Evolutionary conservation across 805 yeast genomes (phyloP), one percentile per base, ranked within the genome.

Genomic region (Schizosaccharomyces cryophilus): DNA sequence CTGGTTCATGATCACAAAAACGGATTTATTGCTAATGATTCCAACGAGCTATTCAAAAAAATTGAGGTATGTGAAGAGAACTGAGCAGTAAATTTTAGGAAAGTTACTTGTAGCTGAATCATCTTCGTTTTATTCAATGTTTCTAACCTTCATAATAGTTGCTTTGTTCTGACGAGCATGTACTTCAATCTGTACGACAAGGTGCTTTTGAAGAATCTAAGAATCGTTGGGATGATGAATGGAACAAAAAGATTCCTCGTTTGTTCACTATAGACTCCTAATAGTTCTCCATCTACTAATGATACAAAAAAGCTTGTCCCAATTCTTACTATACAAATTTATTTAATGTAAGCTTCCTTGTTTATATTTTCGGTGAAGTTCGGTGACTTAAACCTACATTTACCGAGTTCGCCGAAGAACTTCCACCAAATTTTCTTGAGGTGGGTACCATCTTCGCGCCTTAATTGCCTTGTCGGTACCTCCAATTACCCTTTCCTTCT

Each of bases 161-260:
- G n/a, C 66, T 72, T 11, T 65, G 73, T 40, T 63, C 68, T 29
- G 67, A 75, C 21, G 64, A 65, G 2, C 62, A 63, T 47, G 62
- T 67, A 40, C 70, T 77, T 58, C 63, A 66, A 0, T 73, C 64
- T 1, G 66, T 90, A 54, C 81, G 78, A 65, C 64, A 67, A 9
- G 95, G 95, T 15, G 97, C 96, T 0, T 19, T 82, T 60, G 62
- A 66, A n/a, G 95, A 89, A 71, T 80, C 94, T 61, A 64, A 73
- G 54, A 68, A 71, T 30, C 77, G 85, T 61, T 90, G 97, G 97
- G 79, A 80, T 54, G 71, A 75, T 13, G 85, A 83, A 67, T 90
- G 97, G 97, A 72, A 73, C 31, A 63, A 64, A 2, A 29, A 13
- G 11, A 29, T 29, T 17, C 35, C 56, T 51, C 2, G 4, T n/a